phyloP scores from a whole-genome alignment of 2,329 filamentous ascomycete species.

The Dendrostoma leiphaemia region DNA sequence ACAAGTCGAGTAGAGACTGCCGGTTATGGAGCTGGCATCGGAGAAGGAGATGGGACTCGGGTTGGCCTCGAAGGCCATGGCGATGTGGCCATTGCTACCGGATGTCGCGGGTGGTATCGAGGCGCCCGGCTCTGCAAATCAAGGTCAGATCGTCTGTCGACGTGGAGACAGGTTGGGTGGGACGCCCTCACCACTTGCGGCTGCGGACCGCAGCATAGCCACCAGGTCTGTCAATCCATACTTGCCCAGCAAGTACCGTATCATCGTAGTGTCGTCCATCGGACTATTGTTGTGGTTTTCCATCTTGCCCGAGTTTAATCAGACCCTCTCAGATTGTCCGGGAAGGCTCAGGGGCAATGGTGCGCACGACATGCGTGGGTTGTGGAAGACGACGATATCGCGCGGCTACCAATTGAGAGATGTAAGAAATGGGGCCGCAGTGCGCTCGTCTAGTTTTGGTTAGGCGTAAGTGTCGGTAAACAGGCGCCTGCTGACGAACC shows the following conservation, averaged over 20 bases:
- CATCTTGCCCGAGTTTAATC: constrained; percentile 15
- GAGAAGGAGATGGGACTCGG: constrained; percentile 29
- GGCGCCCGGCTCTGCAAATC: constrained; percentile 12
- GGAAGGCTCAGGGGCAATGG: constrained; percentile 13
- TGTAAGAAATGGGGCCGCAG: constrained; percentile 5
- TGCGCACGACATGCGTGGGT: constrained; percentile 17
- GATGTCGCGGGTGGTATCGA: constrained; percentile 16
- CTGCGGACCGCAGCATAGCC: constrained; percentile 18
- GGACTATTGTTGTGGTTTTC: constrained; percentile 11
- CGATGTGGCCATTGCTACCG: constrained; percentile 17
- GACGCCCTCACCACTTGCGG: constrained; percentile 16
- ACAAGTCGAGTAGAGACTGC: constrained; percentile 38
- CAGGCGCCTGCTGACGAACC: constrained; percentile 10
- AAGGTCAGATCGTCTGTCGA: constrained; percentile 1
- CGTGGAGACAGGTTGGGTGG: background rate
- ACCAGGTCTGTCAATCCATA: constrained; percentile 18
- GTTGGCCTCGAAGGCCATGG: constrained; percentile 16
- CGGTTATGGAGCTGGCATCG: constrained; percentile 37
- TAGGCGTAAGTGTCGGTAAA: constrained; percentile 17
- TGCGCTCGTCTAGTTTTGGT: constrained; percentile 7
- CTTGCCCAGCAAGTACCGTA: constrained; percentile 20
- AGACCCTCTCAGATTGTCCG: constrained; percentile 12
- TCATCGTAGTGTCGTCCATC: constrained; percentile 19
- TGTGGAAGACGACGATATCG: background rate
- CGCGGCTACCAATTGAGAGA: background rate